Evolutionary conservation across 202 grass and related monocot species (phyloP), one percentile per base, ranked within the genome.

Genomic region (Brachypodium distachyon): DNA sequence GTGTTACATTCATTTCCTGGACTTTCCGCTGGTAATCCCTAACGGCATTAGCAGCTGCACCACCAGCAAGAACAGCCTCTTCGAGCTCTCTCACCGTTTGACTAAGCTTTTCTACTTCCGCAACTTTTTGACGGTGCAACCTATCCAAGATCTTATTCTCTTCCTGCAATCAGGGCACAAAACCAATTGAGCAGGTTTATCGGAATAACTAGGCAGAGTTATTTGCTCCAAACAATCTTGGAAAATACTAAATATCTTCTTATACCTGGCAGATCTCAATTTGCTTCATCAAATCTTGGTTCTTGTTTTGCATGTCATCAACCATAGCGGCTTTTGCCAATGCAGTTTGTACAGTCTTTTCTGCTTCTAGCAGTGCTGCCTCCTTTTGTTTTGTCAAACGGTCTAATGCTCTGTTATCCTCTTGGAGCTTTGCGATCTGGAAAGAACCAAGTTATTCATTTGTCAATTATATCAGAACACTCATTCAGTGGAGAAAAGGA

Each of bases 301-400:
- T 98, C 74, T 92, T 98, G 70, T 95, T 98, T 83, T 98, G 95
- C 79, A 98, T 84, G 84, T 98, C 95, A 92, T 98, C 91, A 34
- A 98, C 95, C 89, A 98, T 86, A 34, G 95, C 88, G 56, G 95
- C 95, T 72, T 95, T 98, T 25, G 87, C 89, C 82, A 98, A 82
- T 83, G 95, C 91, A 77, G 92, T 90, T 56, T 97, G 84, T 53
- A 97, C 88, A 38, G 91, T 97, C 73, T 86, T 89, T 82, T 97
- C 91, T 54, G 95, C 91, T 75, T 98, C 91, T 46, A 98, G 73
- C 47, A 98, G 44, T 50, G 91, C 91, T 66, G 91, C 95, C 51
- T 98, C 95, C 55, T 98, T 94, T 85, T 93, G 93, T 77, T 92
- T 98, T 41, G 95, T 98, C 27, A 98, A 84, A 61, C 89, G 84